Percentiles rank a stretch among this genome's conserved stretches.
Conservation (phyloP, 768 basidiomycete genomes). For the Macrolepiota fuliginosa region DNA sequence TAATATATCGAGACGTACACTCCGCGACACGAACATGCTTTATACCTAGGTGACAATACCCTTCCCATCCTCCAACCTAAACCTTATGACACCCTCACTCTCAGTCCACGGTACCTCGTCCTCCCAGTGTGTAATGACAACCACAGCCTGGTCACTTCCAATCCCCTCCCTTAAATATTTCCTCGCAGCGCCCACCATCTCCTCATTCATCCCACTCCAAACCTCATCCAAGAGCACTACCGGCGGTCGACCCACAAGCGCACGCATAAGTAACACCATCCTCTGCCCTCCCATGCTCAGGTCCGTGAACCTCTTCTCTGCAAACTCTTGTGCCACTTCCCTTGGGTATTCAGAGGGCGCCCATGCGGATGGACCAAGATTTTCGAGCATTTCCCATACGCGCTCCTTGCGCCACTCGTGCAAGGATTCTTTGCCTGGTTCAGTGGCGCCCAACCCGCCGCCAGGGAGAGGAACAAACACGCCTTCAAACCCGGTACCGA, state of each 20-base stretch:
- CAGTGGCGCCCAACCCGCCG: conserved; percentile 45
- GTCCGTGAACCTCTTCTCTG: conserved; percentile 52
- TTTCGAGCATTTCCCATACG: conserved; percentile 55
- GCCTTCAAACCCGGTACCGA: conserved; percentile 90
- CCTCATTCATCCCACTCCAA: conserved; percentile 89
- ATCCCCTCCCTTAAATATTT: conserved; percentile 58
- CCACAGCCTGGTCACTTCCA: conserved; percentile 63
- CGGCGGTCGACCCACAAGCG: conserved; percentile 71
- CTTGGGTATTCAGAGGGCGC: not conserved
- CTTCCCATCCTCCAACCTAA: conserved; percentile 29
- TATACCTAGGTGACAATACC: conserved; percentile 12
- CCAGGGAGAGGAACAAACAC: conserved; percentile 54
- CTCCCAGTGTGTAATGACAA: conserved; percentile 90
- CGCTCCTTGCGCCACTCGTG: conserved; percentile 34
- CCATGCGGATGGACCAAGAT: conserved; percentile 63
- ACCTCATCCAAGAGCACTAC: conserved; percentile 89
- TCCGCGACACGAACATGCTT: too few species aligned
- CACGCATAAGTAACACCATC: conserved; percentile 80
- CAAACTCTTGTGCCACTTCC: conserved; percentile 31
- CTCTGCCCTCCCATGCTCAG: conserved; percentile 76
- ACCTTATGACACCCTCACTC: conserved; percentile 47
- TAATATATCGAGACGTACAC: too few species aligned
- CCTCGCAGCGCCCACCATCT: conserved; percentile 65
- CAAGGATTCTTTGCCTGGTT: conserved; percentile 22
- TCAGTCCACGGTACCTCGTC: conserved; percentile 84